Conservation (phyloP, 2,329 filamentous ascomycete species). For the Cladosporium velox region DNA sequence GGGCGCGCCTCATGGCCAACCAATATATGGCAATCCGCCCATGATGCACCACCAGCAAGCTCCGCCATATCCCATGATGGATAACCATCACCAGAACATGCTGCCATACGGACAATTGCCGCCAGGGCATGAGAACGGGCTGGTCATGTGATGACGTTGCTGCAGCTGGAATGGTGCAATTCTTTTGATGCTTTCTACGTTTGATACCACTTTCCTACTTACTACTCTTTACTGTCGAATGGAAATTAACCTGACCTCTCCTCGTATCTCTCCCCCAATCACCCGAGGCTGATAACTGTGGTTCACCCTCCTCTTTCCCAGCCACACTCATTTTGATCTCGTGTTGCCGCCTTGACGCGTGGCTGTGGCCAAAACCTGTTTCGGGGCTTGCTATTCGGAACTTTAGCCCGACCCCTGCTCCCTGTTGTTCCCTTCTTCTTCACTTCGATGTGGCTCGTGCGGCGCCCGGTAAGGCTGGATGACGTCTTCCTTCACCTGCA, state of each 20-base stretch:
- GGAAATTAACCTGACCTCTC: background rate
- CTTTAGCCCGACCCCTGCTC: slow-evolving; percentile 4
- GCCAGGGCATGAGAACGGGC: slow-evolving; percentile 25
- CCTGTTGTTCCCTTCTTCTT: background rate
- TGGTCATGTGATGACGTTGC: slow-evolving; percentile 27
- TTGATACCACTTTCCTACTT: slow-evolving; percentile 13
- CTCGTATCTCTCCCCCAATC: background rate
- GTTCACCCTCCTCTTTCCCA: background rate
- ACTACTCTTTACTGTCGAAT: background rate
- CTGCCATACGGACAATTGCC: slow-evolving; percentile 33
- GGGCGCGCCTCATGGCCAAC: slow-evolving; percentile 26
- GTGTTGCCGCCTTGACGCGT: slow-evolving; percentile 6
- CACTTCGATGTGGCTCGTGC: background rate
- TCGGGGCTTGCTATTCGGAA: background rate
- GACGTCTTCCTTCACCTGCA: slow-evolving; percentile 7
- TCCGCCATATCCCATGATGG: slow-evolving; percentile 32
- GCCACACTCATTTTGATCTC: slow-evolving; percentile 4
- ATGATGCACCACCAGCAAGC: slow-evolving; percentile 30
- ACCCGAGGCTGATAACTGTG: background rate
- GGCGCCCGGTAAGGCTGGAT: background rate
- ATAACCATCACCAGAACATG: slow-evolving; percentile 27
- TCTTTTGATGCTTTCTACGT: background rate
- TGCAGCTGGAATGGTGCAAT: background rate
- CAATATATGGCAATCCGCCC: slow-evolving; percentile 26
- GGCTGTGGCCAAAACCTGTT: slow-evolving; percentile 14